Conservation (phyloP, 306 rosid genomes). For the Citrullus amarus region DNA sequence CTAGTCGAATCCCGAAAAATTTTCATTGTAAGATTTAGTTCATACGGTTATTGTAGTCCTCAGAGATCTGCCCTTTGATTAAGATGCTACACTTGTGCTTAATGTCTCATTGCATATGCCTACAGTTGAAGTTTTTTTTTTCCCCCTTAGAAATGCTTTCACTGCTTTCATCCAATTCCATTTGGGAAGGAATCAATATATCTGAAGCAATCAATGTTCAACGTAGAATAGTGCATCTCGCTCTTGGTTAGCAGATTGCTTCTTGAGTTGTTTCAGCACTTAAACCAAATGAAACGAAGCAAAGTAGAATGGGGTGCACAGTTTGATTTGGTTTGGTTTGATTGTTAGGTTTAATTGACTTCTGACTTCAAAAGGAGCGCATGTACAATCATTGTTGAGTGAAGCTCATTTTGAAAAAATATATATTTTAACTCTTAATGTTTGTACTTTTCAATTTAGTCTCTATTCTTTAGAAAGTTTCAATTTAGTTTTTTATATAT, state of each 20-base stretch:
- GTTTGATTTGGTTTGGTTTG: neutral
- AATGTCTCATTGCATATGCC: conserved; percentile 2
- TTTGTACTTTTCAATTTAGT: neutral
- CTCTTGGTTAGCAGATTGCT: too few species aligned
- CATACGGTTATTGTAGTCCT: neutral
- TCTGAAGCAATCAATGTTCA: too few species aligned
- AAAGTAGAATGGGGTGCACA: too few species aligned
- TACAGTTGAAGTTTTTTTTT: neutral
- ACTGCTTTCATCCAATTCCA: neutral
- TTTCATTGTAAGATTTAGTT: neutral
- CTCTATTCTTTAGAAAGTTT: neutral
- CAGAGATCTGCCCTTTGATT: neutral
- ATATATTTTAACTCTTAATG: too few species aligned
- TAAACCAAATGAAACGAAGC: too few species aligned
- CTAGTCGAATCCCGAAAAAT: neutral
- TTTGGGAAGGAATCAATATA: neutral
- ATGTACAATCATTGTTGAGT: too few species aligned
- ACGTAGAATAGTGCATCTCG: neutral
- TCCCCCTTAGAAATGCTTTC: neutral
- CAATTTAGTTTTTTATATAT: too few species aligned
- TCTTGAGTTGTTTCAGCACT: too few species aligned
- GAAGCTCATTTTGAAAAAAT: neutral
- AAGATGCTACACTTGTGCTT: neutral
- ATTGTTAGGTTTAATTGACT: too few species aligned
- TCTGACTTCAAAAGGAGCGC: too few species aligned